Conservation (phyloP, 192 early-diverging fungal species). For the Diversispora eburnea region DNA sequence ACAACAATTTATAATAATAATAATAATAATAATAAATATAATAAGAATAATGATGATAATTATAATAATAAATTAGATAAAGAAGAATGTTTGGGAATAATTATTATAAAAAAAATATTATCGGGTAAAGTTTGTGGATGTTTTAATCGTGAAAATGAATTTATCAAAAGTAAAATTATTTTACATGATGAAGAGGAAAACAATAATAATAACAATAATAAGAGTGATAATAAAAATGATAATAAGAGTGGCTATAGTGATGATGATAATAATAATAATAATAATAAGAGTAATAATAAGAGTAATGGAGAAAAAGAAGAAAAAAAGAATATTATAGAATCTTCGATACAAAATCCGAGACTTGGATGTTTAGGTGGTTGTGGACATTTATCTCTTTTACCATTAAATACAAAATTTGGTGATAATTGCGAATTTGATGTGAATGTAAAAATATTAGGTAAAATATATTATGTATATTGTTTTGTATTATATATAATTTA, state of each 20-base stretch:
- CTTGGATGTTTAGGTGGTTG: conserved; percentile 9
- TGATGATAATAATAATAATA: background rate
- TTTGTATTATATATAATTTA: background rate
- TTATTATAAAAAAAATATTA: background rate
- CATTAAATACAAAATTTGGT: background rate
- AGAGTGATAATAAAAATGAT: background rate
- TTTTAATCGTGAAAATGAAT: background rate
- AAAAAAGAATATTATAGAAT: background rate
- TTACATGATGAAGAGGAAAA: background rate
- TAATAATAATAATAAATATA: background rate
- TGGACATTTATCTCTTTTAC: background rate
- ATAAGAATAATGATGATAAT: background rate
- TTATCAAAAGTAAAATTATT: background rate
- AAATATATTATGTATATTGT: background rate
- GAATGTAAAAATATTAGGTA: background rate
- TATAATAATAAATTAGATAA: background rate
- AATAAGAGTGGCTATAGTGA: no score
- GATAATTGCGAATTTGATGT: background rate
- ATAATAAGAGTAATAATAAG: background rate
- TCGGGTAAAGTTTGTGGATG: background rate
- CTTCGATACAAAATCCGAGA: background rate
- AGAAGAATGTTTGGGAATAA: background rate
- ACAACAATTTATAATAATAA: background rate
- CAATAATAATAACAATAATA: background rate
- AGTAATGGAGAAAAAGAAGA: background rate